Evolutionary conservation across 345 rosid species (phyloP), one percentile per base, ranked within the genome.

Genomic region (Pistacia atlantica): DNA sequence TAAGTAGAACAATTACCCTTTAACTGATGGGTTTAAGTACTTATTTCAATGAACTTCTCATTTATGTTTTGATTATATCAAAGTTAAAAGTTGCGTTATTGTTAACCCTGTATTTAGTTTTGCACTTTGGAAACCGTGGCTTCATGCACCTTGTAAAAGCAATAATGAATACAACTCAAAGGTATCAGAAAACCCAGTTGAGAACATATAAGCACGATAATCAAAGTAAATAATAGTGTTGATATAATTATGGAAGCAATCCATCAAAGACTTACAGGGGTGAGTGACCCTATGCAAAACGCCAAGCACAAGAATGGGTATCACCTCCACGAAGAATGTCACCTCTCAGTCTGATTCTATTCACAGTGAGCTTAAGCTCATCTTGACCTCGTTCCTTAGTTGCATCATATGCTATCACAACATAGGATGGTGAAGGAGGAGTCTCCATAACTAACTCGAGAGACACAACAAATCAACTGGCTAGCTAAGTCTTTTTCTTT

Each of bases 331-430:
- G 89, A 28, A 88, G 86, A 76, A 88, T 84, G 82, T 86, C 89
- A 10, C 89, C 89, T 20, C 87, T 74, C 20, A 71, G 2, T 72
- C 79, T 74, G 5, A 87, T 64, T 25, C 56, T 59, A 22, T 78
- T 66, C 7, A 90, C 57, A 33, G 84, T 81, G 46, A 70, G 69
- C 64, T 64, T 71, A 18, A 90, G 80, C 79, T 87, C 89, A 4
- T 84, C 75, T 25, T 80, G 86, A 11, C 72, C 82, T 45, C 80
- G 80, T 2, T 80, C 90, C 79, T 84, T 88, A 7, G 88, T 90
- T 1, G 90, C 94, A 71, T 90, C 94, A 22, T 81, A 90, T 2
- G 84, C 88, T 4, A 86, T 73, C 66, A 90, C 81, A 33, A 88
- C 84, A 77, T 78, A 54, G 33, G 86, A 84, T 0, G 81, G 81